Evolutionary conservation across 768 basidiomycete species (phyloP).

Genomic region (Macrolepiota dolichaula): DNA sequence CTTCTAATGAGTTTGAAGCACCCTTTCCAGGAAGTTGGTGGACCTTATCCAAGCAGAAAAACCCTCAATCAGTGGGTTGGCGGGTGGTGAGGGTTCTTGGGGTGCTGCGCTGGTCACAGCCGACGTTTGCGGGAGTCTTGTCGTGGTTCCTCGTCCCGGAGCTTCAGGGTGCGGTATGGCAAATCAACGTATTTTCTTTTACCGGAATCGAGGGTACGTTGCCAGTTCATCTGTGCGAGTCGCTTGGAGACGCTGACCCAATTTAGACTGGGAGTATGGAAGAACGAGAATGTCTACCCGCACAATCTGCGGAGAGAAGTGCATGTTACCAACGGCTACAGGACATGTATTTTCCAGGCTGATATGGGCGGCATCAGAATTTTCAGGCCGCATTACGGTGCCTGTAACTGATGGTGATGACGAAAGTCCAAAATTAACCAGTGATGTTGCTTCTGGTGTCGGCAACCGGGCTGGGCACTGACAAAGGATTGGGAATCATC

Average conservation of each 20-base stretch:
- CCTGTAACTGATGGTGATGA: neutral
- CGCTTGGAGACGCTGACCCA: neutral
- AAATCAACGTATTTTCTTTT: neutral
- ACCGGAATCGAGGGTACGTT: neutral
- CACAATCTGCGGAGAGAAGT: neutral
- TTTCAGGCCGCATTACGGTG: neutral
- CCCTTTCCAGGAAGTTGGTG: neutral
- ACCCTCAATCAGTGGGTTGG: neutral
- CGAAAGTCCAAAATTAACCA: neutral
- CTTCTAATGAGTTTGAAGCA: conserved; percentile 7
- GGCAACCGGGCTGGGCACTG: no score
- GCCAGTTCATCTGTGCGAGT: neutral
- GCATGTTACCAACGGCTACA: neutral
- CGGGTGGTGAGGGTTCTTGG: neutral
- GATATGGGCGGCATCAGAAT: neutral
- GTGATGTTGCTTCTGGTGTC: neutral
- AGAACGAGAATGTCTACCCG: neutral
- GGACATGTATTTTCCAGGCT: neutral
- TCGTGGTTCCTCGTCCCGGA: neutral
- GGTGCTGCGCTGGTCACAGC: no score
- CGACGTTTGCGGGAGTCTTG: neutral
- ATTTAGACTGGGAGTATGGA: neutral
- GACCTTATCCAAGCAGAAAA: no score
- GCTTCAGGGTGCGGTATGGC: neutral
- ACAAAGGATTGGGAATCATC: neutral